Evolutionary conservation across 2,329 filamentous ascomycete species (phyloP), one percentile per base, ranked within the genome.

Genomic region (Pseudodiploospora longispora): DNA sequence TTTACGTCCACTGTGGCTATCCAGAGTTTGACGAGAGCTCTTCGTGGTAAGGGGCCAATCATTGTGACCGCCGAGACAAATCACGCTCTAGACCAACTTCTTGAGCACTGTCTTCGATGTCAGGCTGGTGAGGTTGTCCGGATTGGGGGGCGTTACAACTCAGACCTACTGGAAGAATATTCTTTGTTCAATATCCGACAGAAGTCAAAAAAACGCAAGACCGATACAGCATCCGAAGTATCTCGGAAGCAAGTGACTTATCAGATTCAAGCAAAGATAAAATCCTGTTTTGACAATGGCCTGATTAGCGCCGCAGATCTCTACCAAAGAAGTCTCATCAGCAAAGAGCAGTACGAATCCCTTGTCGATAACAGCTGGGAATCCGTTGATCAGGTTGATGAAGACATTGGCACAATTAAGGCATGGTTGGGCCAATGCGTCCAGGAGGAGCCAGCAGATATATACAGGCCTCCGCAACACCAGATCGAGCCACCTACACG

Each of bases 21-120:
- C 7, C 51, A 60, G 10, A 62, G 58, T 30, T 50, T 55, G 3
- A 41, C 63, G 2, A 78, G 76, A 38, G 70, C 83, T 1, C 67
- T 90, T 42, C 78, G 83, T 46, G 38, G 36, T 10, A 34, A 38
- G 3, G 74, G 81, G 6, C 86, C 86, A 0, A 81, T 96, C 30
- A 72, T 95, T 19, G 71, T 95, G 4, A 77, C 88, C 0, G 88
- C 87, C 6, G 88, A 95, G 55, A 96, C 89, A 0, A 96, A 96
- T 47, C 88, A 95, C 61, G 89, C 89, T 0, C 67, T 95, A 0
- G 89, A 96, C 53, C 89, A 95, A 57, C 69, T 96, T 0, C 68
- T 95, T 0, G 65, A 68, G 1, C 78, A 83, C 43, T 71, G 88
- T 10, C 69, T 79, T 1, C 57, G 67, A 1, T 43, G 54, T 1